Evolutionary conservation across 2,329 filamentous ascomycete species (phyloP).

Genomic region (Colletotrichum horii): DNA sequence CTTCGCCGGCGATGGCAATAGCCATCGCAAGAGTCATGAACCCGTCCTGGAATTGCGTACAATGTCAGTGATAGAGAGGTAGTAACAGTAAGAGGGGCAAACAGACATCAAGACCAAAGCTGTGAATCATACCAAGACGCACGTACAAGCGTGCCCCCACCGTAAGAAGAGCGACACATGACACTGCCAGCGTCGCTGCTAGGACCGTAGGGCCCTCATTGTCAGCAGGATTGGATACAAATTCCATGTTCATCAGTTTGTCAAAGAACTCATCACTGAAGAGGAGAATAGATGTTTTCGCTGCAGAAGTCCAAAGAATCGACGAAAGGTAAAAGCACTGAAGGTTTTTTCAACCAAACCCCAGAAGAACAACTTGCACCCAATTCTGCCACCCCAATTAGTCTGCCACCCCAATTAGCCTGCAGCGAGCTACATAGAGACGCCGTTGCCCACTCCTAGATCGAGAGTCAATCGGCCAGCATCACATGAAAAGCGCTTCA

Average conservation of each 20-base stretch:
- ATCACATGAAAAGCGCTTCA: not conserved
- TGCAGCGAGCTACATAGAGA: not conserved
- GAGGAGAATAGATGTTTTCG: conserved; percentile 28
- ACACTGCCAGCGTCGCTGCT: conserved; percentile 41
- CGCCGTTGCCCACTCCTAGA: not conserved
- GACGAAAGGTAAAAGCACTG: not conserved
- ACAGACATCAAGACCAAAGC: conserved; percentile 51
- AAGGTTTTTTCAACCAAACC: not conserved
- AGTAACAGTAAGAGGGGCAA: too few relatives aligned
- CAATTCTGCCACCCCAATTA: not conserved
- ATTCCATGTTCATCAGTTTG: not conserved
- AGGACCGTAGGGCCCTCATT: conserved; percentile 43
- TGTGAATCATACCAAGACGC: conserved; percentile 48
- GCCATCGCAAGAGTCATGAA: conserved; percentile 32
- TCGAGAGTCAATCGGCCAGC: not conserved
- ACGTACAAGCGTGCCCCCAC: conserved; percentile 51
- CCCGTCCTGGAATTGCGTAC: conserved; percentile 26
- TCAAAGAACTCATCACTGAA: conserved; percentile 8
- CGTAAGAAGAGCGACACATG: conserved; percentile 38
- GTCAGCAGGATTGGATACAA: conserved; percentile 35
- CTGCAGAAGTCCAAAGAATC: conserved; percentile 25
- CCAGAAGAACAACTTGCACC: too few relatives aligned
- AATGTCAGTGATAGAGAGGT: not conserved
- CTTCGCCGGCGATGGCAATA: conserved; percentile 41
- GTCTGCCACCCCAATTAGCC: not conserved